phyloP scores from a whole-genome alignment of 2,329 filamentous ascomycete genomes.

The Coniochaeta prunicola region DNA sequence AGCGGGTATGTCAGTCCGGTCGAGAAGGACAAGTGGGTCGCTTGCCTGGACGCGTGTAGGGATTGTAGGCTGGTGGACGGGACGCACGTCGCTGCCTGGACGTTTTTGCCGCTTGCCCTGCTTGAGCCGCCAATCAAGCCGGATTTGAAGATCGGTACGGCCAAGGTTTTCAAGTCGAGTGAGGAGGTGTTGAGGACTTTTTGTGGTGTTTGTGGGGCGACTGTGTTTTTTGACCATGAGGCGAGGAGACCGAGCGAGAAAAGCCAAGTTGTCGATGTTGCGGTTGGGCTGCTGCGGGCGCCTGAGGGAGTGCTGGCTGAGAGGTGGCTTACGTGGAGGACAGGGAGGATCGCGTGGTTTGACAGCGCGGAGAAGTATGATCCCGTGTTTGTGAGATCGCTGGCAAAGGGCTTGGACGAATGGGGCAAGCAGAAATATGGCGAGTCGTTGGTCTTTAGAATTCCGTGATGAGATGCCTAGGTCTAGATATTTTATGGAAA shows the following conservation, averaged over 20 bases:
- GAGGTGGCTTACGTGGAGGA: conserved; percentile 39
- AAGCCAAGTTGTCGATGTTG: conserved; percentile 34
- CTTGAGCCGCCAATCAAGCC: conserved; percentile 28
- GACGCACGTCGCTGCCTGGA: conserved; percentile 34
- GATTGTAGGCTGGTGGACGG: conserved; percentile 37
- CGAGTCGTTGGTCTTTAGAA: conserved; percentile 4
- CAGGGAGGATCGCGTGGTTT: conserved; percentile 23
- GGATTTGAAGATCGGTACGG: conserved; percentile 32
- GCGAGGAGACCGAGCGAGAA: conserved; percentile 22
- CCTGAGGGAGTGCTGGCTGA: conserved; percentile 35
- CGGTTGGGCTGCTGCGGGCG: conserved; percentile 35
- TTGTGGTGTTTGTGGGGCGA: conserved; percentile 39
- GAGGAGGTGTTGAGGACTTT: conserved; percentile 32
- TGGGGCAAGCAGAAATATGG: conserved; percentile 30
- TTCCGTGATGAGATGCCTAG: neutral
- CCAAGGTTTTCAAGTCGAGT: conserved; percentile 34
- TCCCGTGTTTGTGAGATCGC: conserved; percentile 22
- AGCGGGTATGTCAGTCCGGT: conserved; percentile 25
- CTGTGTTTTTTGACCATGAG: conserved; percentile 26
- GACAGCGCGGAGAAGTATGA: conserved; percentile 30
- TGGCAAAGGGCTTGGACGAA: conserved; percentile 28
- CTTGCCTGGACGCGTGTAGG: conserved; percentile 30
- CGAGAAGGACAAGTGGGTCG: conserved; percentile 34
- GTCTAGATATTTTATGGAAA: no score
- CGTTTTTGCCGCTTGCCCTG: conserved; percentile 27